These are phyloP conservation scores for Paxillus ammoniavirescens DNA, from an alignment of 768 basidiomycete genomes.

Conservation along the genomic window DNA sequence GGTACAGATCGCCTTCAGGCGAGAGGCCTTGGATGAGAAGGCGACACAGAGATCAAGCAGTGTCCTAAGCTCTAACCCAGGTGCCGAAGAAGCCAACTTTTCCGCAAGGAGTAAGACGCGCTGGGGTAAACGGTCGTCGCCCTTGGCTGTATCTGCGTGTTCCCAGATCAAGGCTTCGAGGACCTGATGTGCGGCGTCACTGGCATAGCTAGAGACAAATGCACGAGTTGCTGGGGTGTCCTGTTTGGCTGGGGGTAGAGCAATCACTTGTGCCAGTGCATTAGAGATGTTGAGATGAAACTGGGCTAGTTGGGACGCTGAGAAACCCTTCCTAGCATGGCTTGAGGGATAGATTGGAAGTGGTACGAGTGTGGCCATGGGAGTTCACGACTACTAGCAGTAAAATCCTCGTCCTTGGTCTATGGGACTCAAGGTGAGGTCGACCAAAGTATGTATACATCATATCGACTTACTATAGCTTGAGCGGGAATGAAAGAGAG, in stretches of 20 bases:
- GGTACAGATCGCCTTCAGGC: constrained; percentile 44
- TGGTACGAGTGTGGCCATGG: constrained; percentile 30
- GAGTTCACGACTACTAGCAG: not conserved
- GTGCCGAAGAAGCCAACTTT: constrained; percentile 41
- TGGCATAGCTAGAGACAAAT: constrained; percentile 59
- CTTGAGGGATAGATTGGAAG: constrained; percentile 58
- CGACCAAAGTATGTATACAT: not conserved
- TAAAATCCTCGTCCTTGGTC: not conserved
- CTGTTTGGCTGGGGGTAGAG: constrained; percentile 47
- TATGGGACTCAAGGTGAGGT: not conserved
- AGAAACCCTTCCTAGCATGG: constrained; percentile 44
- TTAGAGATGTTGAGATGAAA: constrained; percentile 48
- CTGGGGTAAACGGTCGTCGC: constrained; percentile 47
- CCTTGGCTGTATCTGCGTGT: constrained; percentile 20
- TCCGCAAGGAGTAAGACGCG: constrained; percentile 56
- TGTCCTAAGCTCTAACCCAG: constrained; percentile 48
- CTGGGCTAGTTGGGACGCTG: constrained; percentile 49
- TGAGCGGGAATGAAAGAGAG: no score
- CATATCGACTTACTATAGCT: not conserved
- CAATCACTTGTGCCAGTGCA: constrained; percentile 45
- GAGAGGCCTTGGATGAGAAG: constrained; percentile 47
- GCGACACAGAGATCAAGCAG: constrained; percentile 64
- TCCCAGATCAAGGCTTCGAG: constrained; percentile 65
- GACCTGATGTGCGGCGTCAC: constrained; percentile 50
- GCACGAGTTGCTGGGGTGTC: constrained; percentile 42